phyloP scores from a whole-genome alignment of 2,329 filamentous ascomycete genomes.

The Trichoderma brevicompactum region DNA sequence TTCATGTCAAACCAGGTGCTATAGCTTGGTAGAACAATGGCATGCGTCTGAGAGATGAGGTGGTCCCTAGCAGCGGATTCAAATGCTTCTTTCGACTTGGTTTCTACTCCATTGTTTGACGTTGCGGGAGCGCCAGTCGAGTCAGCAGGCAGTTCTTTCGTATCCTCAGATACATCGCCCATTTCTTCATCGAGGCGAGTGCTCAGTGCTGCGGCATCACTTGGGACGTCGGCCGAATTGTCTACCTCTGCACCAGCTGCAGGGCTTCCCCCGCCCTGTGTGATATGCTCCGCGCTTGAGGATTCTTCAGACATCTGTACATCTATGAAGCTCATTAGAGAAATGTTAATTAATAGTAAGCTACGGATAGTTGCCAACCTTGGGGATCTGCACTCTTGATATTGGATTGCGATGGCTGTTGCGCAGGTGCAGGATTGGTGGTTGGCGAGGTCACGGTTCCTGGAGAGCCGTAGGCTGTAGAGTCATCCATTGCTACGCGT shows the following conservation, averaged over 20 bases:
- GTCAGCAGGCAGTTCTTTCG: slow-evolving; percentile 51
- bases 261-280: slow-evolving; percentile 65
- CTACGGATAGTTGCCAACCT: slow-evolving; percentile 46
- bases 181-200: slow-evolving; percentile 79
- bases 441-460: slow-evolving; percentile 60
- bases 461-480: slow-evolving; percentile 61
- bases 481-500: slow-evolving; percentile 58
- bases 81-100: slow-evolving; percentile 76
- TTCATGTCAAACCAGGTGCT: slow-evolving; percentile 99
- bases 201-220: slow-evolving; percentile 61
- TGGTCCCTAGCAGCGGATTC: slow-evolving; percentile 90
- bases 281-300: slow-evolving; percentile 53
- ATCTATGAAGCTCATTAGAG: slow-evolving; percentile 49
- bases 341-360: not conserved
- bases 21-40: slow-evolving; percentile 96
- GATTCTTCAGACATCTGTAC: slow-evolving; percentile 64
- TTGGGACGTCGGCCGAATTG: slow-evolving; percentile 71
- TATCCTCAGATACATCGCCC: slow-evolving; percentile 65
- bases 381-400: slow-evolving; percentile 47
- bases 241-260: slow-evolving; percentile 59
- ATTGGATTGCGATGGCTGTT: slow-evolving; percentile 57
- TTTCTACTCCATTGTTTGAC: slow-evolving; percentile 56
- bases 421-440: slow-evolving; percentile 60
- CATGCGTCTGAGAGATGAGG: slow-evolving; percentile 89
- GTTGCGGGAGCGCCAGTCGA: slow-evolving; percentile 55